phyloP scores from a whole-genome alignment of 345 rosid genomes.

The Toxicodendron radicans region DNA sequence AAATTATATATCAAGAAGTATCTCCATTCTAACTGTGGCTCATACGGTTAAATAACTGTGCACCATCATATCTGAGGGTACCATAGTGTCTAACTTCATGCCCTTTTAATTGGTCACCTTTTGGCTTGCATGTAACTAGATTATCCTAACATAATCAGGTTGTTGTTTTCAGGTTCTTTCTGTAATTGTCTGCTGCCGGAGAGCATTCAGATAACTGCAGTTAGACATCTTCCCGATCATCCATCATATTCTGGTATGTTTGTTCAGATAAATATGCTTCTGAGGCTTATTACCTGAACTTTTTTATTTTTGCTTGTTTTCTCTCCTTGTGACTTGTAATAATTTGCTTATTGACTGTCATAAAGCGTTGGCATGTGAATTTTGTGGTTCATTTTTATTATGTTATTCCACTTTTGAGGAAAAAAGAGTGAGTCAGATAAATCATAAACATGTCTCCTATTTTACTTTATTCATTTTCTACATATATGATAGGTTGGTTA shows the following conservation, averaged over 20 bases:
- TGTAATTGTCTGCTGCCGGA: slow-evolving; percentile 92
- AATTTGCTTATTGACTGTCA: not conserved
- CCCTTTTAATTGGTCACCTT: slow-evolving; percentile 5
- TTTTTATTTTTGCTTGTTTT: not conserved
- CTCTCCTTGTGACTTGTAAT: not conserved
- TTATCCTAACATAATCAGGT: slow-evolving; percentile 19
- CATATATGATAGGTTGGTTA: not conserved
- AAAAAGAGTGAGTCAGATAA: not conserved
- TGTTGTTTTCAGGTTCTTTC: slow-evolving; percentile 75
- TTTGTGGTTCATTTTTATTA: not conserved
- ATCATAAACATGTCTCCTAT: not conserved
- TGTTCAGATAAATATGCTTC: slow-evolving; percentile 1
- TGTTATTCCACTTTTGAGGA: not conserved
- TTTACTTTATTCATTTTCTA: not conserved
- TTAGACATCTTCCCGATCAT: slow-evolving; percentile 74
- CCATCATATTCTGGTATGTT: slow-evolving; percentile 69
- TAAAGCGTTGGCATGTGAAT: not conserved
- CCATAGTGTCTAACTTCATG: not conserved
- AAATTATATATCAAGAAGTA: not conserved
- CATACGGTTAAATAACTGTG: not conserved
- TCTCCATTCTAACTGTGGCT: slow-evolving; percentile 1
- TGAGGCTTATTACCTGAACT: not conserved
- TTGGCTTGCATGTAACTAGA: not conserved
- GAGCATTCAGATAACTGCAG: slow-evolving; percentile 78
- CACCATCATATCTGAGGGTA: not conserved